Conservation (phyloP, 1,284 basidiomycete genomes). For the Trichosporon sp. region DNA sequence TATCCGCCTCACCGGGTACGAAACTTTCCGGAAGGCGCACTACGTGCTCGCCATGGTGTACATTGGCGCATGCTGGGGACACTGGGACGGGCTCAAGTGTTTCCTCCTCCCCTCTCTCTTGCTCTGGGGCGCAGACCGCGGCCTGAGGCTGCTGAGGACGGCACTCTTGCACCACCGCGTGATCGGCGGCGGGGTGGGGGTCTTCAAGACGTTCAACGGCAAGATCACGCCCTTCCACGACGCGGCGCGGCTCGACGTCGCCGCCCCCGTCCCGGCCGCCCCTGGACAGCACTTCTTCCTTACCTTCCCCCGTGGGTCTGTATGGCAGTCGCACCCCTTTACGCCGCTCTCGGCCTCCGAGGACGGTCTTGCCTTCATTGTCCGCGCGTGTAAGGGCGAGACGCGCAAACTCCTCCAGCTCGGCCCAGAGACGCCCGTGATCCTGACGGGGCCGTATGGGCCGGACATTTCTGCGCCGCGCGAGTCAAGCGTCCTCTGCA, state of each 20-base stretch:
- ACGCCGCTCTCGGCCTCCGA: constrained; percentile 42
- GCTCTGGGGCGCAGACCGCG: constrained; percentile 41
- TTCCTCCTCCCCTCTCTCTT: constrained; percentile 43
- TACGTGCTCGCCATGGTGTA: constrained; percentile 45
- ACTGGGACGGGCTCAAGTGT: constrained; percentile 42
- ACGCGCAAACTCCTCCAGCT: constrained; percentile 30
- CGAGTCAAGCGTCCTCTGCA: constrained; percentile 47
- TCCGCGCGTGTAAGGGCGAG: constrained; percentile 41
- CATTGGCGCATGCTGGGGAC: constrained; percentile 45
- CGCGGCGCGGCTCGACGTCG: constrained; percentile 40
- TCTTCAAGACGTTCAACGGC: constrained; percentile 37
- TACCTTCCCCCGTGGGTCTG: constrained; percentile 37
- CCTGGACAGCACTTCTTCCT: constrained; percentile 47
- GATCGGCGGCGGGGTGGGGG: constrained; percentile 37
- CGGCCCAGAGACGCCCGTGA: constrained; percentile 31
- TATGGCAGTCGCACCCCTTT: constrained; percentile 49
- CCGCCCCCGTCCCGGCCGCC: constrained; percentile 26
- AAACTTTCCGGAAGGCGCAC: constrained; percentile 46
- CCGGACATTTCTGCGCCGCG: constrained; percentile 29
- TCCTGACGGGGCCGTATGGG: constrained; percentile 44
- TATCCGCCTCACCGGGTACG: constrained; percentile 39
- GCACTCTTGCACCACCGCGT: constrained; percentile 41
- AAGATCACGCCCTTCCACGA: constrained; percentile 34
- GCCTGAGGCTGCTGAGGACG: constrained; percentile 37
- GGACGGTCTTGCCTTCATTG: constrained; percentile 34